Base-by-base conservation (phyloP, 352 stramenopile species). In the Phytopythium aichiense region DNA sequence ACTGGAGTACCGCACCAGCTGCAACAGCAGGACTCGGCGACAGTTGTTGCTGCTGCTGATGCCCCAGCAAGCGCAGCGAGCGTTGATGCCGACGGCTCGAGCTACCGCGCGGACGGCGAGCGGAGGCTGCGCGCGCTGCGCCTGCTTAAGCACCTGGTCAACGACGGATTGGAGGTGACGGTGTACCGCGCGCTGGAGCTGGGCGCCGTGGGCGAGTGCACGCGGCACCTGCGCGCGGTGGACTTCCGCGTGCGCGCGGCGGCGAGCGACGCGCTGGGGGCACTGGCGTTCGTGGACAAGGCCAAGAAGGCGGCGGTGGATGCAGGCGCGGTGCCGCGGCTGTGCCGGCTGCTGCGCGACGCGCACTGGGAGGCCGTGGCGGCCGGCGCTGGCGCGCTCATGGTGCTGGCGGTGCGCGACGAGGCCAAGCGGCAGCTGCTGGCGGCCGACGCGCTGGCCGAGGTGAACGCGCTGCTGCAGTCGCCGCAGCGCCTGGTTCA, bases 361-460 rank as follows among this genome's bases (percentile, higher is more conserved):
- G 20, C 65, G 31, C 67, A 81, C 31, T 87, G 77, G 78, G 61
- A 81, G n/a, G 79, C 90, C 33, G 68, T 65, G 12, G 71, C 74
- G 0, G 74, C 79, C 18, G 77, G 72, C 50, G 74, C 78, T 0
- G 79, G 84, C 6, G 84, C 81, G 45, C 72, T 92, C 61, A 91
- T 91, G 79, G 72, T 65, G 52, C 56, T 92, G 46, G 76, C 78
- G 4, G 74, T 87, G 15, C 48, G 88, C 60, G 81, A 91, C 60
- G 79, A 91, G 30, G 72, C 80, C 23, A 92, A 92, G 76, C 76
- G 77, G 33, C 66, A 73, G 60, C 76, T 92, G 55, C 73, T 91
- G 38, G 65, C 68, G 16, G 64, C 63, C 31, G 76, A 87, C 16
- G 79, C 67, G 6, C 69, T 89, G 8, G 60, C 70, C 30, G 67